These are phyloP conservation scores for Botrytis paeoniae DNA, from an alignment of 2,329 filamentous ascomycete species.

Conservation along the genomic window DNA sequence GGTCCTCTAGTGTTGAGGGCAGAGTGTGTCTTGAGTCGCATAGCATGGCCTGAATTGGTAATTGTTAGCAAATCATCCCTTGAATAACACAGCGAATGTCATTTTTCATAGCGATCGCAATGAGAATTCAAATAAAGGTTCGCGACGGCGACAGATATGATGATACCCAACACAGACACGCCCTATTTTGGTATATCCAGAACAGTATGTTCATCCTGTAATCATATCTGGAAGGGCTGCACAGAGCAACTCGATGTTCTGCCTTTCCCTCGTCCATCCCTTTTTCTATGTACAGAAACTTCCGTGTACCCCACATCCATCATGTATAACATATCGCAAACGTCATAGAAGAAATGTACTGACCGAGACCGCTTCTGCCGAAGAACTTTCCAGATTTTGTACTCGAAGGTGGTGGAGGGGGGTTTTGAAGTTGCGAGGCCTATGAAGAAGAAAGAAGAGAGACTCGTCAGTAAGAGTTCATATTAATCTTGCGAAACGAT, in stretches of 20 bases:
- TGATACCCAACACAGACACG: background rate
- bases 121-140: background rate
- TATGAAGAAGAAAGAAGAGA: conserved; percentile 13
- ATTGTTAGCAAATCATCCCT: conserved; percentile 50
- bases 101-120: background rate
- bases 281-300: background rate
- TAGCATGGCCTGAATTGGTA: conserved; percentile 65
- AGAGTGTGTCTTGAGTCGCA: conserved; percentile 72
- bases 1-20: conserved; percentile 56
- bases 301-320: background rate
- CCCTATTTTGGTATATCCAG: background rate
- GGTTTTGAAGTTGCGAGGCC: conserved; percentile 71
- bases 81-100: background rate
- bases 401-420: conserved; percentile 83
- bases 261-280: no score
- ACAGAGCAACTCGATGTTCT: background rate
- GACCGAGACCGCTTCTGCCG: conserved; percentile 77
- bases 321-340: background rate
- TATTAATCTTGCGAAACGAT: background rate
- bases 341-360: conserved; percentile 42
- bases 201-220: background rate
- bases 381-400: conserved; percentile 92
- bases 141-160: background rate
- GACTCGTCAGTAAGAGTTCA: conserved; percentile 19
- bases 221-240: background rate